Evolutionary conservation across 768 basidiomycete genomes (phyloP).

Genomic region (Astraeus odoratus): DNA sequence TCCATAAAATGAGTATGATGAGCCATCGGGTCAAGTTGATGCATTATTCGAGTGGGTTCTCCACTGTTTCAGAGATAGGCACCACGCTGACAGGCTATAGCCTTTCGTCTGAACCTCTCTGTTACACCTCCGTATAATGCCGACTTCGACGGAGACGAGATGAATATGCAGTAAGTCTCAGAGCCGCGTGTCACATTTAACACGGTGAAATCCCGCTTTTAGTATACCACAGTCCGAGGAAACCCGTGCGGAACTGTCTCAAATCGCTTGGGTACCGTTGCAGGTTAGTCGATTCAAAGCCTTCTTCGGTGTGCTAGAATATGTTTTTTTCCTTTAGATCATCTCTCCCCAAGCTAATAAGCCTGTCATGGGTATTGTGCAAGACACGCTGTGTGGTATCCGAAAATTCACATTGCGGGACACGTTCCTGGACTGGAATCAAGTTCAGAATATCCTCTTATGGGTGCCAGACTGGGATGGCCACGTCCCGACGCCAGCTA

Average conservation of each 20-base stretch:
- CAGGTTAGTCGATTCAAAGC: constrained; percentile 47
- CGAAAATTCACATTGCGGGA: constrained; percentile 97
- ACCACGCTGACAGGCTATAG: constrained; percentile 35
- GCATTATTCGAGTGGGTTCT: constrained; percentile 89
- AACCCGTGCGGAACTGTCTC: constrained; percentile 94
- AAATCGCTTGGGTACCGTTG: constrained; percentile 97
- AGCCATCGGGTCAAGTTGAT: constrained; percentile 94
- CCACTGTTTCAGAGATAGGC: not conserved
- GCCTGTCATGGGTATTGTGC: constrained; percentile 99
- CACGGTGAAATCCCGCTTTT: constrained; percentile 8
- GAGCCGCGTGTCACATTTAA: not conserved
- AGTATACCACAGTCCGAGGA: constrained; percentile 98
- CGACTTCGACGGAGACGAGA: constrained; percentile 99
- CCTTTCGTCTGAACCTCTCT: constrained; percentile 96
- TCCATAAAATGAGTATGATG: constrained; percentile 99
- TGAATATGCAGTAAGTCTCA: constrained; percentile 97
- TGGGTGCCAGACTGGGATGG: constrained; percentile 99
- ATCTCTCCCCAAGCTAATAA: constrained; percentile 99
- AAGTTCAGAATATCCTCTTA: constrained; percentile 94
- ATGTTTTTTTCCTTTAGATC: constrained; percentile 48
- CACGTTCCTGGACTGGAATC: constrained; percentile 90
- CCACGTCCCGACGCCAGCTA: constrained; percentile 82
- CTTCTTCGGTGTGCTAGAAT: not conserved
- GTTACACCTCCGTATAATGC: constrained; percentile 99
- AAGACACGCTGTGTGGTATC: constrained; percentile 96